These are phyloP conservation scores for Trichoderma afroharzianum DNA, from an alignment of 2,329 filamentous ascomycete genomes.

Conservation along the genomic window DNA sequence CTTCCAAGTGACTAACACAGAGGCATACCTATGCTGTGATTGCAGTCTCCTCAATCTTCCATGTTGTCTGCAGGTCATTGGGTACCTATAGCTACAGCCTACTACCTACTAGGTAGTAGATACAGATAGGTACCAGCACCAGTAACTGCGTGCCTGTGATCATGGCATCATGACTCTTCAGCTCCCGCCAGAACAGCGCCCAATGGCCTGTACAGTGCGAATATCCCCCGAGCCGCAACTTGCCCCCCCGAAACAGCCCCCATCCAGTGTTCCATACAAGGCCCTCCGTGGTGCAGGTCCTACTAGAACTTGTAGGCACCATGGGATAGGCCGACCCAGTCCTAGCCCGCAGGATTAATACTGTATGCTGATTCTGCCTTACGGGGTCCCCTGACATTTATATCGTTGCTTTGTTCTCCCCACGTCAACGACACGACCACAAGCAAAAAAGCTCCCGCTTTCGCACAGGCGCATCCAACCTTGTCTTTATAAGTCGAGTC, in stretches of 20 bases:
- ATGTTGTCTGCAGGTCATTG: no score
- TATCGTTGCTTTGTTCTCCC: conserved; percentile 14
- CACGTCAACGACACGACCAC: conserved; percentile 18
- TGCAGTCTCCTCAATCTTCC: background rate
- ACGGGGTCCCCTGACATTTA: conserved; percentile 11
- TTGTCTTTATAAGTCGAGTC: conserved; percentile 1
- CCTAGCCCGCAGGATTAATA: background rate
- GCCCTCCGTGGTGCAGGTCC: background rate
- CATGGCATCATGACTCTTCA: background rate
- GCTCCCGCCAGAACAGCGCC: background rate
- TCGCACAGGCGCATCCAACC: conserved; percentile 19
- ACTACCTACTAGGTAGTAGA: no score
- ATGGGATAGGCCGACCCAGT: background rate
- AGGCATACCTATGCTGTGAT: background rate
- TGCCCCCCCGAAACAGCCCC: background rate
- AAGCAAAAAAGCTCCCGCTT: conserved; percentile 20
- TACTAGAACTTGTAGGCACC: background rate
- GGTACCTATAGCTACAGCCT: no score
- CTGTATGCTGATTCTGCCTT: conserved; percentile 19
- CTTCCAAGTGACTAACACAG: background rate
- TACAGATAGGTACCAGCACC: background rate
- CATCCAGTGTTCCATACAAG: background rate
- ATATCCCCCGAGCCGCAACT: background rate
- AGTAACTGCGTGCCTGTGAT: background rate
- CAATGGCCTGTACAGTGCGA: background rate